phyloP scores from a whole-genome alignment of 2,329 filamentous ascomycete species.

The Cercospora sp. region DNA sequence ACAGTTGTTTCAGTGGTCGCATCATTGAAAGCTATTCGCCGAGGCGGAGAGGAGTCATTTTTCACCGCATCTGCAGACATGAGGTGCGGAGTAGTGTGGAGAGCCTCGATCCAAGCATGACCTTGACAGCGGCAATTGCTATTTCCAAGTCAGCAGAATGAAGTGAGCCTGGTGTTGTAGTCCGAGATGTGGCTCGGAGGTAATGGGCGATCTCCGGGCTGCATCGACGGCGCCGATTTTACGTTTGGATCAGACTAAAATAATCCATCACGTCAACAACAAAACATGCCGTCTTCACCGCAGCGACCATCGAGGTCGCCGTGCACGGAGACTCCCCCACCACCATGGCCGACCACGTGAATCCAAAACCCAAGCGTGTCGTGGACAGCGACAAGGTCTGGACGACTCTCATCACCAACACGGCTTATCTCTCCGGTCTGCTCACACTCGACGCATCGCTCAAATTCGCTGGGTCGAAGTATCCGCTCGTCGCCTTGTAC shows the following conservation, averaged over 20 bases:
- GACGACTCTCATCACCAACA: conserved; percentile 85
- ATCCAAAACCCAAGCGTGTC: conserved; percentile 32
- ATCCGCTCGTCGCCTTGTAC: conserved; percentile 80
- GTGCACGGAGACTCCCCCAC: not conserved
- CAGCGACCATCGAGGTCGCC: conserved; percentile 21
- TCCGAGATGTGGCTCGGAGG: not conserved
- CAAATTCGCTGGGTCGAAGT: conserved; percentile 62
- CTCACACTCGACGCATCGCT: conserved; percentile 79
- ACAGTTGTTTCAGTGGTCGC: conserved; percentile 21
- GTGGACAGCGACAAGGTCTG: conserved; percentile 61
- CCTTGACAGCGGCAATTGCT: conserved; percentile 1
- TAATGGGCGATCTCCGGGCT: conserved; percentile 1
- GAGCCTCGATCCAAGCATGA: not conserved
- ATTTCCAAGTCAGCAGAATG: not conserved
- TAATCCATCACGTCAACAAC: not conserved
- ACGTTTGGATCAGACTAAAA: conserved; percentile 7
- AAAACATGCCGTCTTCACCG: conserved; percentile 1
- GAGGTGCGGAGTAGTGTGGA: not conserved
- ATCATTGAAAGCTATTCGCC: not conserved
- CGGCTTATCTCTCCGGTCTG: conserved; percentile 76
- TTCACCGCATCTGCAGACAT: conserved; percentile 31
- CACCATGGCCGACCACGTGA: conserved; percentile 25
- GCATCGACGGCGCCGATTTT: conserved; percentile 3
- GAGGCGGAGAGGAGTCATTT: conserved; percentile 26
- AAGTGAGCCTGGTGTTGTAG: not conserved